Base-by-base conservation (phyloP, 1,284 basidiomycete species). In the Rhodotorula sp. region DNA sequence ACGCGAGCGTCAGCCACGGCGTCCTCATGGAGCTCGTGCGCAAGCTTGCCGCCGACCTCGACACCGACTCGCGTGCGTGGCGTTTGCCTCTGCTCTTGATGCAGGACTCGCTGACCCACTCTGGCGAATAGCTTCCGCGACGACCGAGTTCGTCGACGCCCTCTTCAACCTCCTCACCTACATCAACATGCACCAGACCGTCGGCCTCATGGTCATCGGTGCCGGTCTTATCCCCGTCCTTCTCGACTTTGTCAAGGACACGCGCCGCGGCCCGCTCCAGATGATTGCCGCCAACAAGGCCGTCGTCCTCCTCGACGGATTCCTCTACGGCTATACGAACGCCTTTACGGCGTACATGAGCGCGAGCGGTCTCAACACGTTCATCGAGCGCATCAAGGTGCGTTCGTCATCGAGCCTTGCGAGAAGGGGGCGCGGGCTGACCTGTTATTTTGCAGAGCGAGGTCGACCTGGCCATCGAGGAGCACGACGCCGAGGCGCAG, bases 1-100 rank as follows among this genome's bases (percentile, higher is more conserved):
- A 97, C 79, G 95, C 93, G 25, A 93, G 93, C 63, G 93, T 98
- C 72, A 97, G 93, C 79, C 97, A 99, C 80, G 97, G 97, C 21
- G 90, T 93, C 60, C 82, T 98, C 48, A 92, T 97, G 90, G 89
- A 90, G 34, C 84, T 94, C 58, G 84, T 97, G 72, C 88, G 92
- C 68, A 90, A 89, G 82, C 89, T 91, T 41, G 87, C 92, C 19
- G 80, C 85, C 34, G 90, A 92, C 72, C 87, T 92, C 21, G 71
- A 77, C 27, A 66, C 70, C 19, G 78, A 80, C 41, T 59, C 70
- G 45, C 66, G 77, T 77, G 56, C 70, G 77, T 70, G 13, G 13
- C 17, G 45, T 45, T 50, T 23, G 16, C 34, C 54, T 48, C 21
- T 12, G 14, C 44, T 50, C 21, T 52, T 14, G n/a, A 16, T 7